These are phyloP conservation scores for Plasmodium ovale DNA, from an alignment of 169 alveolate genomes.

Conservation along the genomic window DNA sequence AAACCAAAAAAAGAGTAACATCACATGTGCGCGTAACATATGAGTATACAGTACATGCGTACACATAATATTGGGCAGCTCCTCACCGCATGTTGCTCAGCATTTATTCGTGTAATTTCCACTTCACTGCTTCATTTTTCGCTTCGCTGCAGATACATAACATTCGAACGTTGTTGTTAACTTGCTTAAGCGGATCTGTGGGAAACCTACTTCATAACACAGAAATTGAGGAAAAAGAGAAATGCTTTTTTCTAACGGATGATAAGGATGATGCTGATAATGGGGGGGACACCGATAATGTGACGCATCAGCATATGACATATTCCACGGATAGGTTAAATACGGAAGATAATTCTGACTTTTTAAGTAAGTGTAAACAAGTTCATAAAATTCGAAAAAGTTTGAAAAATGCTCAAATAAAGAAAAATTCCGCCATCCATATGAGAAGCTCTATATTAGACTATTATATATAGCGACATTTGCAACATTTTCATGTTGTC, in stretches of 20 bases:
- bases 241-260: background rate
- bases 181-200: conserved; percentile 48
- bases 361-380: conserved; percentile 51
- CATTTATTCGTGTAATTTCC: too few species aligned
- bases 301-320: background rate
- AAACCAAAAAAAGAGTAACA: conserved; percentile 6
- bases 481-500: background rate
- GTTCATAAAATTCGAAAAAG: conserved; percentile 42
- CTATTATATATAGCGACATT: conserved; percentile 3
- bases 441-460: conserved; percentile 9
- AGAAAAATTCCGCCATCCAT: background rate
- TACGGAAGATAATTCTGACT: background rate
- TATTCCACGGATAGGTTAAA: too few species aligned
- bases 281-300: background rate
- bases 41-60: too few species aligned
- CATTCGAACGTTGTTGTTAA: conserved; percentile 45
- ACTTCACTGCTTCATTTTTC: too few species aligned
- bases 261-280: background rate
- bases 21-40: too few species aligned
- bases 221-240: conserved; percentile 21
- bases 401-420: conserved; percentile 58
- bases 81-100: background rate
- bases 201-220: conserved; percentile 68
- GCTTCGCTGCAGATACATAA: conserved; percentile 36
- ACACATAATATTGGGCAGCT: too few species aligned